Evolutionary conservation across 2,329 filamentous ascomycete species (phyloP).

Genomic region (Penicillium sp.): DNA sequence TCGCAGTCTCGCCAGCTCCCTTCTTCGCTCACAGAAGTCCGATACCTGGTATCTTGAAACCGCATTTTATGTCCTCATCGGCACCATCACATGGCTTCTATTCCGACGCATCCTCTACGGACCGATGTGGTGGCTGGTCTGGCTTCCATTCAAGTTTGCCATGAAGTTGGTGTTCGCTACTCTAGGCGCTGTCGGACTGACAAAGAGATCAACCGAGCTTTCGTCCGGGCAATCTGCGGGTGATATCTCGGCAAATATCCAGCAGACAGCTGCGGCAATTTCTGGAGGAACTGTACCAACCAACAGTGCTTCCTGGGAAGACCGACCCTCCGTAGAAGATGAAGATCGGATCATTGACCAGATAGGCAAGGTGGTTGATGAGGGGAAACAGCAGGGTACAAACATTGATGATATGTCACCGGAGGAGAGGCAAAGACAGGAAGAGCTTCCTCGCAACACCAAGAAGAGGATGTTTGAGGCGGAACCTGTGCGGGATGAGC

Average conservation of each 20-base stretch:
- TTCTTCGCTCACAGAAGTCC: constrained; percentile 86
- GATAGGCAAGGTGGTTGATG: constrained; percentile 41
- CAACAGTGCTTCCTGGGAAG: constrained; percentile 20
- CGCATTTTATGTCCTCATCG: constrained; percentile 75
- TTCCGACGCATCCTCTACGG: constrained; percentile 85
- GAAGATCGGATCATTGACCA: constrained; percentile 41
- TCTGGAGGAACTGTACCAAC: constrained; percentile 11
- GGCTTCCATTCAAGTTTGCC: constrained; percentile 71
- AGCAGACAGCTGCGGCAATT: constrained; percentile 21
- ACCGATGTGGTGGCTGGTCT: constrained; percentile 84
- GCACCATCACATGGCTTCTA: constrained; percentile 78
- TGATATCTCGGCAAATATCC: constrained; percentile 21
- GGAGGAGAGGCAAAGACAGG: constrained; percentile 36
- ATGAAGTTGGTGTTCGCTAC: constrained; percentile 60
- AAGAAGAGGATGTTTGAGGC: constrained; percentile 52
- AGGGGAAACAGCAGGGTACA: constrained; percentile 23
- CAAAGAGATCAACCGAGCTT: constrained; percentile 27
- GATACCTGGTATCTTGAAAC: constrained; percentile 98
- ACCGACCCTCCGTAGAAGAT: constrained; percentile 22
- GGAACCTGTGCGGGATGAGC: constrained; percentile 37
- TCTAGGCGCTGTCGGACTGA: constrained; percentile 51
- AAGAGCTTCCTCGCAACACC: constrained; percentile 44
- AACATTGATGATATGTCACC: constrained; percentile 36
- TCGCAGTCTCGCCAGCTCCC: constrained; percentile 69
- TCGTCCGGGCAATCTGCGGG: constrained; percentile 19